phyloP scores from a whole-genome alignment of 768 basidiomycete genomes.

The Kwoniella newhampshirensis region DNA sequence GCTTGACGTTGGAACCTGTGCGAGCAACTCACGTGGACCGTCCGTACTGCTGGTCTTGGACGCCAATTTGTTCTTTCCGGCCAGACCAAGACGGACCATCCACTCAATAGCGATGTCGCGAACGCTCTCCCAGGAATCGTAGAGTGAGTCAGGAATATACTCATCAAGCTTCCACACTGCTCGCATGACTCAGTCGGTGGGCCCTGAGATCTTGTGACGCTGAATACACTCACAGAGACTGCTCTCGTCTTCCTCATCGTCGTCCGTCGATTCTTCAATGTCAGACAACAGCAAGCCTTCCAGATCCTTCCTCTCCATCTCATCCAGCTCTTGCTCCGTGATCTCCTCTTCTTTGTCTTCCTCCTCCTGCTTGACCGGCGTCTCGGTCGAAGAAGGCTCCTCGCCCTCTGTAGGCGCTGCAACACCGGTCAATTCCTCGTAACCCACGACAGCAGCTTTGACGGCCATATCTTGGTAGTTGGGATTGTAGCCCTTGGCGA shows the following conservation, averaged over 20 bases:
- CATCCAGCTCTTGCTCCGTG: conserved; percentile 59
- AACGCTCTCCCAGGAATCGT: conserved; percentile 71
- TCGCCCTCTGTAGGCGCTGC: conserved; percentile 13
- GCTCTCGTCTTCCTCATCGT: conserved; percentile 48
- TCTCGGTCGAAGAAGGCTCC: conserved; percentile 20
- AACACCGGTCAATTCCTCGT: conserved; percentile 60
- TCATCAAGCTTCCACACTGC: conserved; percentile 75
- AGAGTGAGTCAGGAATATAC: conserved; percentile 79
- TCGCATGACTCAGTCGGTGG: background rate
- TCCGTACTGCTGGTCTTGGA: conserved; percentile 19
- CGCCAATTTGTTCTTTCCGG: conserved; percentile 31
- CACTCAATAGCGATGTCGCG: conserved; percentile 64
- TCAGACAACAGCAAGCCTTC: conserved; percentile 73
- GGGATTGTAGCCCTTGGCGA: conserved; percentile 87
- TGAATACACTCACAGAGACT: conserved; percentile 62
- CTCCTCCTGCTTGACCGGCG: conserved; percentile 45
- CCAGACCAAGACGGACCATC: conserved; percentile 66
- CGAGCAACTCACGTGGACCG: conserved; percentile 37
- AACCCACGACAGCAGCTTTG: conserved; percentile 90
- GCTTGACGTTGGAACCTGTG: background rate
- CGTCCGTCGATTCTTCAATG: conserved; percentile 62
- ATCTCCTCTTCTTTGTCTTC: conserved; percentile 45
- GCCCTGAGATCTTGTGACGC: background rate
- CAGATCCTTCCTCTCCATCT: conserved; percentile 61
- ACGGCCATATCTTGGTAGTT: conserved; percentile 99